phyloP scores from a whole-genome alignment of 257 asterid genomes.

The Mentha longifolia region DNA sequence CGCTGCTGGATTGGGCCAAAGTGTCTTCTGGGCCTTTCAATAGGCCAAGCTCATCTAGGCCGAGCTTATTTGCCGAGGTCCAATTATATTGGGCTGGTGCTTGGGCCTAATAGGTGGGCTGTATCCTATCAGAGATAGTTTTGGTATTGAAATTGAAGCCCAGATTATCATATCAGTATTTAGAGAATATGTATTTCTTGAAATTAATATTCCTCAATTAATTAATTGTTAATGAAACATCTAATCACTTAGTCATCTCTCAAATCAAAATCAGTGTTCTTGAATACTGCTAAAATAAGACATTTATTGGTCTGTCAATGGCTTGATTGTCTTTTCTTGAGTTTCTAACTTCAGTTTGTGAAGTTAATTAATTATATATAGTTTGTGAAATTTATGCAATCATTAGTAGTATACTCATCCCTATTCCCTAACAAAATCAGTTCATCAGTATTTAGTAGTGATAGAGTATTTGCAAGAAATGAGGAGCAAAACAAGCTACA shows the following conservation, averaged over 20 bases:
- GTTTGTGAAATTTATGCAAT: neutral
- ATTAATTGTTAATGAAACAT: neutral
- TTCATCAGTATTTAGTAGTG: neutral
- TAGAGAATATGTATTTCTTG: neutral
- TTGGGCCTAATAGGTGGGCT: too few relatives aligned
- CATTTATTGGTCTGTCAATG: neutral
- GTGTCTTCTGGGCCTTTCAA: too few relatives aligned
- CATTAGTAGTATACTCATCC: neutral
- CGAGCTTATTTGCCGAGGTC: too few relatives aligned
- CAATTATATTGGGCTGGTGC: too few relatives aligned
- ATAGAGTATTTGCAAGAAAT: neutral
- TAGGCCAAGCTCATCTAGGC: too few relatives aligned
- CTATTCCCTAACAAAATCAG: neutral
- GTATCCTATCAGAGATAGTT: too few relatives aligned
- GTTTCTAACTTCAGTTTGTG: neutral
- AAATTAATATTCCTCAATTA: neutral
- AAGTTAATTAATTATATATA: too few relatives aligned
- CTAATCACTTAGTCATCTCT: slow-evolving; percentile 1
- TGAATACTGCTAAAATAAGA: neutral
- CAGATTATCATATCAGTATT: neutral
- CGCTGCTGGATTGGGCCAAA: too few relatives aligned
- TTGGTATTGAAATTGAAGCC: too few relatives aligned
- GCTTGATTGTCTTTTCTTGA: neutral
- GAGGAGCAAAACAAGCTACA: neutral
- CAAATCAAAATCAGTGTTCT: neutral